These are phyloP conservation scores for Antitrichia curtipendula DNA, from an alignment of 225 moss, liverwort and hornwort genomes.

Conservation along the genomic window DNA sequence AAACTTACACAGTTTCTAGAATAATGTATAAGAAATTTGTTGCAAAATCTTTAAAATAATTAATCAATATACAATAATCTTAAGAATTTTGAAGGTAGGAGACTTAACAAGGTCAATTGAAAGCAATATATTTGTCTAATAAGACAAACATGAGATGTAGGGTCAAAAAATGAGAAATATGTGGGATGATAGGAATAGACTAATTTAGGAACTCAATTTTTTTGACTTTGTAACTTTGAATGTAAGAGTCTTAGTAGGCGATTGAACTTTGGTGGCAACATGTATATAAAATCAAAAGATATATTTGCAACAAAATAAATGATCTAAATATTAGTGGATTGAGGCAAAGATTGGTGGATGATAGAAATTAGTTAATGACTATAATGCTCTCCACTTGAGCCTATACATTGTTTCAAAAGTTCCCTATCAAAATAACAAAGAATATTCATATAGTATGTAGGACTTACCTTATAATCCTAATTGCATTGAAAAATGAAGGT, in stretches of 20 bases:
- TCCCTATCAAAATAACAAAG: neutral
- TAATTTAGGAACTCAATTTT: too few relatives aligned
- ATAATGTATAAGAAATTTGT: too few relatives aligned
- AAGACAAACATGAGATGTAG: too few relatives aligned
- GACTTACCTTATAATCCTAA: neutral
- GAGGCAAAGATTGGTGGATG: neutral
- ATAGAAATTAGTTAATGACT: neutral
- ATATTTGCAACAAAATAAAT: neutral
- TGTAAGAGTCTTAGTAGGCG: neutral
- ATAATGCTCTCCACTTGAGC: neutral
- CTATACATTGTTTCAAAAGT: neutral
- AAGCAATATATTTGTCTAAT: too few relatives aligned
- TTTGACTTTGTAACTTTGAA: neutral
- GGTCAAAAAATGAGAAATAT: too few relatives aligned
- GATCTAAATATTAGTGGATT: neutral
- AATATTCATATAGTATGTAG: too few relatives aligned
- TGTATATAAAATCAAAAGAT: neutral
- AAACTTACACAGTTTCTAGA: too few relatives aligned
- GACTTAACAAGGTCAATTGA: too few relatives aligned
- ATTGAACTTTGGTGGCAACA: neutral
- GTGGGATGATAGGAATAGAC: too few relatives aligned
- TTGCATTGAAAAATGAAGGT: neutral
- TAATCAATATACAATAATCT: too few relatives aligned
- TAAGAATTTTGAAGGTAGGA: too few relatives aligned
- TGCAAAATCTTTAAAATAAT: too few relatives aligned